A percentile compares a stretch with the other conserved stretches of the same genome.
Conservation (phyloP, 306 rosid genomes). For the Malus orientalis region DNA sequence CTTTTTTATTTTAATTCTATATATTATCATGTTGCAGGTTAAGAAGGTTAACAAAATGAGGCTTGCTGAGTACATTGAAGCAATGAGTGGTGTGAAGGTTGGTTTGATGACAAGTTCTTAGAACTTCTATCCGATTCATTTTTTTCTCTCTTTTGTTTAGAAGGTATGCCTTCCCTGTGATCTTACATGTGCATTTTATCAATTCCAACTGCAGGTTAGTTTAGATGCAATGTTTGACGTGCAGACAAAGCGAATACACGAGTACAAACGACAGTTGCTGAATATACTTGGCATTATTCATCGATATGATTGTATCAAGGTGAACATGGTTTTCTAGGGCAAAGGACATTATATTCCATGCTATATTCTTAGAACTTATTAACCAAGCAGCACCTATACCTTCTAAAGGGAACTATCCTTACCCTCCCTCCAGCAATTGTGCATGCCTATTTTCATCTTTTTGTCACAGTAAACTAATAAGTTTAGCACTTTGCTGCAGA, state of each 20-base stretch:
- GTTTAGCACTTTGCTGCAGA: constrained; percentile 26
- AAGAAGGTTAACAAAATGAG: constrained; percentile 63
- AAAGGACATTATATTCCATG: constrained; percentile 4
- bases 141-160: constrained; percentile 1
- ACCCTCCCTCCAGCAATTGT: neutral
- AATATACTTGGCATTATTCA: constrained; percentile 67
- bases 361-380: neutral
- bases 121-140: neutral
- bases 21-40: constrained; percentile 37
- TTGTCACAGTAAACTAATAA: neutral
- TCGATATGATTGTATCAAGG: constrained; percentile 72
- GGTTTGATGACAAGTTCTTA: constrained; percentile 21
- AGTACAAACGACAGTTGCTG: constrained; percentile 75
- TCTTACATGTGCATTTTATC: constrained; percentile 7
- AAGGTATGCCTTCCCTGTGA: neutral
- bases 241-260: constrained; percentile 73
- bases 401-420: neutral
- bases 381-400: neutral
- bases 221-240: constrained; percentile 81
- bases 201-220: constrained; percentile 49
- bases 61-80: constrained; percentile 69
- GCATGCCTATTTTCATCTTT: neutral
- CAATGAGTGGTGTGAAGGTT: constrained; percentile 70
- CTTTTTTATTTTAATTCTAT: neutral
- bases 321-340: constrained; percentile 14